Evolutionary conservation across 2,329 filamentous ascomycete genomes (phyloP).

Genomic region (Diaporthe citri): DNA sequence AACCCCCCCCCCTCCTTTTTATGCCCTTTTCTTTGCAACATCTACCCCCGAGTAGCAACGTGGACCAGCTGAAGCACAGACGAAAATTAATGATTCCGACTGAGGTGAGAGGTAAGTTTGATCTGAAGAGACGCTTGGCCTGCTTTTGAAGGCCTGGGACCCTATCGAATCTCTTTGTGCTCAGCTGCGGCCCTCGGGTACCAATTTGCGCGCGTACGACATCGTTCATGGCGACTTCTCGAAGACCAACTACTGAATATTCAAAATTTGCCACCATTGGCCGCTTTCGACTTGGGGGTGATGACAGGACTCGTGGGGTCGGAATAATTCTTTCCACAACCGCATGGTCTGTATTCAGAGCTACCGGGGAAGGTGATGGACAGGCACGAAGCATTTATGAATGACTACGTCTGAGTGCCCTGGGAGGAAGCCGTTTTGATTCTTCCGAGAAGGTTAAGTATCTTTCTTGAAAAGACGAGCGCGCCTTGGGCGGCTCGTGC

Average conservation of each 20-base stretch:
- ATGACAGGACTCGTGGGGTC: slow-evolving; percentile 10
- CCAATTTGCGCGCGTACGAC: slow-evolving; percentile 1
- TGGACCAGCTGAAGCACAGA: slow-evolving; percentile 33
- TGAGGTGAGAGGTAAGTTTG: slow-evolving; percentile 36
- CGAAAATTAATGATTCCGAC: background rate
- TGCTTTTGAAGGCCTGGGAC: background rate
- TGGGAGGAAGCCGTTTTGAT: background rate
- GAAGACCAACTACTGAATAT: slow-evolving; percentile 8
- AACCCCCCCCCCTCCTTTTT: background rate
- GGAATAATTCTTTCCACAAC: background rate
- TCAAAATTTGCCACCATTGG: slow-evolving; percentile 25
- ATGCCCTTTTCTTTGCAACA: slow-evolving; percentile 10
- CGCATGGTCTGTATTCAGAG: background rate
- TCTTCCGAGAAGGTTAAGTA: slow-evolving; percentile 33
- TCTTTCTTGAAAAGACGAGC: slow-evolving; percentile 15
- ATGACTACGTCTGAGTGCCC: background rate
- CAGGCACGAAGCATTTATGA: background rate
- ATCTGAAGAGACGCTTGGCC: slow-evolving; percentile 6
- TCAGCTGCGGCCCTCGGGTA: slow-evolving; percentile 16
- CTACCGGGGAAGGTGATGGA: background rate
- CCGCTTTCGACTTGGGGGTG: slow-evolving; percentile 3
- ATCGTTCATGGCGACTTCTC: slow-evolving; percentile 19
- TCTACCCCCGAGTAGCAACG: background rate
- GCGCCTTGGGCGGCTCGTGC: background rate
- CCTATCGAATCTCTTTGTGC: background rate